Base-by-base conservation (phyloP, 192 early-diverging fungal species). In the Podochytrium sp. region DNA sequence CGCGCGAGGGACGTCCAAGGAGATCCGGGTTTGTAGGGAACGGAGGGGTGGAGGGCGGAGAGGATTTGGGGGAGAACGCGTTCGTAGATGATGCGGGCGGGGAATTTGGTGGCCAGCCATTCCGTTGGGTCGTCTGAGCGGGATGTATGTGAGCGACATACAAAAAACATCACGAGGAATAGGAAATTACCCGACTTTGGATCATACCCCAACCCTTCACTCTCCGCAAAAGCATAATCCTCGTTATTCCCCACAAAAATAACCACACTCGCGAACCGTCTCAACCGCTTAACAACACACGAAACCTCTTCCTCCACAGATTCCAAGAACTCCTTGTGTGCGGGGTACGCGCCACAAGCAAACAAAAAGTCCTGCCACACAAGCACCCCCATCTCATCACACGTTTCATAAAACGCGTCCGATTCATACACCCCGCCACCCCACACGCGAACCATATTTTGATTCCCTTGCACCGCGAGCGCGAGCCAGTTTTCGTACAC, bases 351-450 rank as follows among this genome's bases (percentile, higher is more conserved):
- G 5, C 81, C 84, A 34, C 86, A 87, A 0, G 86, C 86, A 65
- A 89, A 89, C 86, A 90, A 88, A 69, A 89, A 87, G n/a, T 90
- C 88, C 33, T 85, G 83, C 87, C 87, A 90, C 4, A 90, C 83
- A 58, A 90, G 76, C 16, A 90, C 47, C 1, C 88, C 88, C 20
- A 85, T 52, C 34, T 86, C 80, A 65, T 86, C 81, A 35, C 86
- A 88, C 0, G 80, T 1, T 39, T 76, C 49, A 41, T 90, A 90
- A 38, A 90, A 84, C 6, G 76, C 77, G 67, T 84, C 77, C 4
- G n/a, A 25, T 59, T 83, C 79, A 67, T 84, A 86, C 0, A 81
- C n/a, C 3, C 87, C 86, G n/a, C 88, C 85, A 27, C 85, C 88
- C 88, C 88, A 90, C 12, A 90, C 80, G 0, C 88, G 82, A n/a